Evolutionary conservation across 1,284 basidiomycete genomes (phyloP), one percentile per base, ranked within the genome.

Genomic region (Ustilago loliicola): DNA sequence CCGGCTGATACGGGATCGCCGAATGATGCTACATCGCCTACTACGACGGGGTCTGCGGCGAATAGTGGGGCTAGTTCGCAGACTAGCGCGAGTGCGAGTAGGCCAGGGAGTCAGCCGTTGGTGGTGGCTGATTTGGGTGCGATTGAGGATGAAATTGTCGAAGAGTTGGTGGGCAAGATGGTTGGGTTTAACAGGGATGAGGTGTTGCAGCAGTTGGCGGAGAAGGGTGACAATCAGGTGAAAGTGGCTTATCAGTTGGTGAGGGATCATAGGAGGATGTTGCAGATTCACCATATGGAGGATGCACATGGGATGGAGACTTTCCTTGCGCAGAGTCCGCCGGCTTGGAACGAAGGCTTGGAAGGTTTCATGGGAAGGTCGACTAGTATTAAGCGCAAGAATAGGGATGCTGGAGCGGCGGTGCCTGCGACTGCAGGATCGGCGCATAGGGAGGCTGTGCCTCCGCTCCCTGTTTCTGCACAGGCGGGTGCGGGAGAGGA

Each of bases 221-320:
- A 92, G 73, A 92, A 95, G 53, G 93, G 95, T 66, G 95, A 96
- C 48, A 97, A 98, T 84, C 93, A 95, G 67, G 92, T 98, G 85
- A 96, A 98, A 87, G 95, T 99, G 19, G 96, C 96, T 0, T 99
- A 98, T 87, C 92, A 96, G 90, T 89, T 98, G 2, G 89, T 97
- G 61, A 89, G 95, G 61, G 96, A 98, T 85, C 95, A 96, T 88
- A 90, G 92, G 80, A 89, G 95, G 50, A 90, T 93, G 70, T 91
- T 95, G n/a, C 91, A 92, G 85, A 93, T 93, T 86, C 68, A 73
- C 47, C 80, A 75, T 52, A 67, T 75, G 70, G 79, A 78, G 53
- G 77, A 81, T 17, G 74, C 66, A 36, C 76, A 79, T 11, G 88
- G 87, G 19, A 88, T 89, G 87, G 87, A 88, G 62, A 87, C 87